Evolutionary conservation across 345 rosid species (phyloP).

Genomic region (Kernera saxatilis): DNA sequence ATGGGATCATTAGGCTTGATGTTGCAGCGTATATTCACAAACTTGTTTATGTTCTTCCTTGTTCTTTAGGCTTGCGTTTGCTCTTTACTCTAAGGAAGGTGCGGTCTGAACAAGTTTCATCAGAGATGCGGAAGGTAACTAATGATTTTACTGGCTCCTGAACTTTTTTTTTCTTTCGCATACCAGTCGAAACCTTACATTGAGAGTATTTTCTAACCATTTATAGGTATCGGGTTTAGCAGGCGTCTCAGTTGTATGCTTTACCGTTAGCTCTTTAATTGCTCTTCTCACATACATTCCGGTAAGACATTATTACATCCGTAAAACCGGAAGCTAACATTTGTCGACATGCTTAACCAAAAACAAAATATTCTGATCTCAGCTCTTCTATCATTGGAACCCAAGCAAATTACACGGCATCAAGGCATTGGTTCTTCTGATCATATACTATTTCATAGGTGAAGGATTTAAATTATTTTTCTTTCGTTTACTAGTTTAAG

Average conservation of each 20-base stretch:
- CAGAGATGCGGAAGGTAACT: constrained; percentile 36
- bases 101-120: constrained; percentile 34
- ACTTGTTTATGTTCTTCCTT: background rate
- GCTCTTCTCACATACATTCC: constrained; percentile 35
- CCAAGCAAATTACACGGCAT: constrained; percentile 28
- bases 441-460: constrained; percentile 39
- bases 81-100: constrained; percentile 33
- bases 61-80: constrained; percentile 24
- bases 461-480: background rate
- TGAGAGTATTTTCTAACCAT: background rate
- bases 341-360: background rate
- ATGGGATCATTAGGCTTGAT: background rate
- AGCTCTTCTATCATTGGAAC: constrained; percentile 40
- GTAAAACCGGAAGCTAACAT: background rate
- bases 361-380: background rate
- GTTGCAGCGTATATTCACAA: background rate
- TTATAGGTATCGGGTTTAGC: constrained; percentile 36
- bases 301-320: constrained; percentile 4
- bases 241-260: constrained; percentile 35
- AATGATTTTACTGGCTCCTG: background rate
- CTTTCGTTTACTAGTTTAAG: background rate
- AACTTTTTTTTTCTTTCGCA: background rate
- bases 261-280: constrained; percentile 28
- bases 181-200: background rate
- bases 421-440: constrained; percentile 34